phyloP scores from a whole-genome alignment of 2,329 filamentous ascomycete genomes.

The Polytolypa hystricis region DNA sequence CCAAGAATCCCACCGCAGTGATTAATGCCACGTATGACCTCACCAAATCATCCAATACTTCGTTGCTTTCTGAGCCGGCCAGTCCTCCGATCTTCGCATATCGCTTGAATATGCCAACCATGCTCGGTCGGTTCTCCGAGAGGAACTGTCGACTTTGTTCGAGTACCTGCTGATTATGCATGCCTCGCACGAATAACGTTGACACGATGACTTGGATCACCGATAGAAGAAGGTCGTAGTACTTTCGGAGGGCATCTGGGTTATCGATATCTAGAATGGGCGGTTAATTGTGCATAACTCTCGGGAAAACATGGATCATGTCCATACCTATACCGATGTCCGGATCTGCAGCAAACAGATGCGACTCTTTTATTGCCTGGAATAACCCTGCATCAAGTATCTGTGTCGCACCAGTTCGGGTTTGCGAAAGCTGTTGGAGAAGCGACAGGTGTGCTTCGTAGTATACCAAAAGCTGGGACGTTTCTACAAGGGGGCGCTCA shows the following conservation, averaged over 20 bases:
- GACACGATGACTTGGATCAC: constrained; percentile 73
- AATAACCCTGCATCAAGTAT: constrained; percentile 87
- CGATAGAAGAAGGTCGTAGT: constrained; percentile 72
- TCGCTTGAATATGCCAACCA: constrained; percentile 82
- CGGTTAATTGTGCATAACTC: constrained; percentile 1
- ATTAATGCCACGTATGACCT: constrained; percentile 79
- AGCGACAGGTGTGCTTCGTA: constrained; percentile 70
- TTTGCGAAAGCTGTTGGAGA: constrained; percentile 73
- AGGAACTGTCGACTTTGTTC: constrained; percentile 71
- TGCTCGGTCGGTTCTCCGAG: constrained; percentile 67
- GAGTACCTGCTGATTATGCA: constrained; percentile 62
- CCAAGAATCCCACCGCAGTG: constrained; percentile 69
- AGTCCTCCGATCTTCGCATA: constrained; percentile 62
- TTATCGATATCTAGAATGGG: constrained; percentile 50
- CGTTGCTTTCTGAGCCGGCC: constrained; percentile 39
- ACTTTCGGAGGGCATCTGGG: constrained; percentile 59
- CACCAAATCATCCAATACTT: constrained; percentile 63
- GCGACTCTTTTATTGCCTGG: constrained; percentile 64
- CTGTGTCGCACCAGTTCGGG: constrained; percentile 68
- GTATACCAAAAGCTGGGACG: constrained; percentile 45
- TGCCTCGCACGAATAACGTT: constrained; percentile 67
- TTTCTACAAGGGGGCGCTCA: constrained; percentile 38
- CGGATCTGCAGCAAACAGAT: constrained; percentile 81
- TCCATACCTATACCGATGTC: constrained; percentile 66
- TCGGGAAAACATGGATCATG: constrained; percentile 7